phyloP scores from a whole-genome alignment of 2,329 filamentous ascomycete genomes.

The Clonostachys rosea region DNA sequence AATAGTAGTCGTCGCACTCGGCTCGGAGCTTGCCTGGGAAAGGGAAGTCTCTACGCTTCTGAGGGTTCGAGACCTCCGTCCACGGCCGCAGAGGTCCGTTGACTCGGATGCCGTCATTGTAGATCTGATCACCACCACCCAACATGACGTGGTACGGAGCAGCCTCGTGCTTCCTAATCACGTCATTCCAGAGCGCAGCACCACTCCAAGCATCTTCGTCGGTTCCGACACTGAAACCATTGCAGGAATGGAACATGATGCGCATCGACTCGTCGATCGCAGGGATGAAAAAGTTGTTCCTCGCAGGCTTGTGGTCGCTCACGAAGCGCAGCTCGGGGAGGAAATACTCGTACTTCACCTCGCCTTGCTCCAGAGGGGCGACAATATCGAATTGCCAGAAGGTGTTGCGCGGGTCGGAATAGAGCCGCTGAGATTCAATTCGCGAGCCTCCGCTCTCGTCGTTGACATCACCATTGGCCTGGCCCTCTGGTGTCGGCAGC shows the following conservation, averaged over 20 bases:
- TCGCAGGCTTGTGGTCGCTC: constrained; percentile 47
- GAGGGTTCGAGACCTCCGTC: constrained; percentile 78
- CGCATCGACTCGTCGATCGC: constrained; percentile 85
- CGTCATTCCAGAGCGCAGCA: constrained; percentile 92
- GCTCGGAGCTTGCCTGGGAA: constrained; percentile 77
- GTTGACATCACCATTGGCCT: constrained; percentile 13
- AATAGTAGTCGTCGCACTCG: constrained; percentile 85
- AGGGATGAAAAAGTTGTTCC: constrained; percentile 80
- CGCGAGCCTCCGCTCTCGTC: constrained; percentile 18
- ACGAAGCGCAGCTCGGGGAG: constrained; percentile 63
- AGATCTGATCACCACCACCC: constrained; percentile 92
- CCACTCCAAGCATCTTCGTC: constrained; percentile 85
- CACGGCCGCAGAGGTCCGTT: constrained; percentile 76
- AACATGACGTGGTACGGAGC: constrained; percentile 93
- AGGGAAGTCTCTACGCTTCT: constrained; percentile 72
- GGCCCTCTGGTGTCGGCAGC: constrained; percentile 9
- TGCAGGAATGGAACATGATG: constrained; percentile 98
- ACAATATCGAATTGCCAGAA: constrained; percentile 91
- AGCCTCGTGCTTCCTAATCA: constrained; percentile 73
- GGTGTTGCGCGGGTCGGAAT: constrained; percentile 66
- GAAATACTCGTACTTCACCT: constrained; percentile 75
- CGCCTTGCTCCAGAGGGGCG: constrained; percentile 66
- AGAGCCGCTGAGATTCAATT: constrained; percentile 46
- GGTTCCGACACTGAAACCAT: constrained; percentile 88
- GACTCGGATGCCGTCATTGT: constrained; percentile 90